These are phyloP conservation scores for Cladosporium sp. DNA, from an alignment of 2,329 filamentous ascomycete genomes.

Conservation along the genomic window DNA sequence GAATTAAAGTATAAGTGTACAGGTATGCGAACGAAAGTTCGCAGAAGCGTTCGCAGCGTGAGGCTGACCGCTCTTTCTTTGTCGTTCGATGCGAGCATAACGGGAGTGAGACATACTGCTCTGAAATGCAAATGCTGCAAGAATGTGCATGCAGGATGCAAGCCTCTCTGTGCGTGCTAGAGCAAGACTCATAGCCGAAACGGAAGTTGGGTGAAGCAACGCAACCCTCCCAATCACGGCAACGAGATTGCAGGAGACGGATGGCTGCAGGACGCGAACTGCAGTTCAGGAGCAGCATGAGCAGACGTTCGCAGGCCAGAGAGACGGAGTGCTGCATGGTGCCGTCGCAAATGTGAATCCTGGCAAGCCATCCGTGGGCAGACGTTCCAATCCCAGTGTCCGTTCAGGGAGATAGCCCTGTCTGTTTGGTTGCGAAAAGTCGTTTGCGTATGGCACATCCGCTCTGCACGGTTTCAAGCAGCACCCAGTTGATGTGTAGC, in stretches of 20 bases:
- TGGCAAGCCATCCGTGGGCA: neutral
- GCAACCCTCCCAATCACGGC: neutral
- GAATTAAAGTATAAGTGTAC: slow-evolving; percentile 19
- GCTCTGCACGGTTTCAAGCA: neutral
- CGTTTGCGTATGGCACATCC: slow-evolving; percentile 4
- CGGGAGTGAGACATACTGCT: slow-evolving; percentile 11
- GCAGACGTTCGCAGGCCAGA: slow-evolving; percentile 5
- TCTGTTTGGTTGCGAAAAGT: slow-evolving; percentile 1
- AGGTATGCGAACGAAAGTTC: slow-evolving; percentile 29
- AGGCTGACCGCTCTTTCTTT: slow-evolving; percentile 8
- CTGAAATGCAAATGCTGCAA: neutral
- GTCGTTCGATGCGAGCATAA: neutral
- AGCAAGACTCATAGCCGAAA: too few relatives aligned
- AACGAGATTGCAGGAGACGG: neutral
- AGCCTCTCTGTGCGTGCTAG: neutral
- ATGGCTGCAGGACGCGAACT: slow-evolving; percentile 7
- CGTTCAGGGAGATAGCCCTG: neutral
- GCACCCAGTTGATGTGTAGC: neutral
- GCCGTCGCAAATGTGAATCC: neutral
- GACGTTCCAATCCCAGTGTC: neutral
- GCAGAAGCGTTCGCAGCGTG: slow-evolving; percentile 28
- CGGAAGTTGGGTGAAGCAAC: neutral
- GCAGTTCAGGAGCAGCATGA: neutral
- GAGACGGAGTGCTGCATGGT: neutral
- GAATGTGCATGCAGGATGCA: neutral